Conservation (phyloP, 345 rosid genomes). For the Linum usitatissimum region DNA sequence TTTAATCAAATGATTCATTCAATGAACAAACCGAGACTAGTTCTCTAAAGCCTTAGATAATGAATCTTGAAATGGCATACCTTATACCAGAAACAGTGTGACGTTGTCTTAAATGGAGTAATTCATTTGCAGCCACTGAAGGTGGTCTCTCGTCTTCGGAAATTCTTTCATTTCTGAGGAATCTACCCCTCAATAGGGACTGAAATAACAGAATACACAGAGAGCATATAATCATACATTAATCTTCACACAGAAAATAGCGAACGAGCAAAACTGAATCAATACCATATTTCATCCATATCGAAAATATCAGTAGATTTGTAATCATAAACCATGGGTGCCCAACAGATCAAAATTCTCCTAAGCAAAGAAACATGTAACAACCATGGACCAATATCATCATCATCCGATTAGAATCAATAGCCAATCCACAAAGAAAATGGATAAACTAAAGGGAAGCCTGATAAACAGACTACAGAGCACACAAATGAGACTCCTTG, state of each 20-base stretch:
- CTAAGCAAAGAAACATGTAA: not conserved
- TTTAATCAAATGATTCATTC: not conserved
- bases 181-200: slow-evolving; percentile 95
- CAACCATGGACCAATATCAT: not conserved
- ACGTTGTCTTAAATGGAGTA: slow-evolving; percentile 76
- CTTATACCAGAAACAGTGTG: slow-evolving; percentile 92
- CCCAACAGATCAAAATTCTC: not conserved
- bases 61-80: slow-evolving; percentile 26
- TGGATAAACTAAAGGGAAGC: not conserved
- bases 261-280: not conserved
- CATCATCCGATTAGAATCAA: not conserved
- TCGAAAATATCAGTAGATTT: not conserved
- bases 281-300: not conserved
- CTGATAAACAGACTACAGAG: not conserved
- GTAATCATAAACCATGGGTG: not conserved
- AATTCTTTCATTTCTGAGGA: slow-evolving; percentile 77
- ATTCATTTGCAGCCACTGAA: slow-evolving; percentile 72
- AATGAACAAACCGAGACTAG: not conserved
- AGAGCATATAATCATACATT: not conserved
- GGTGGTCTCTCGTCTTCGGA: slow-evolving; percentile 68
- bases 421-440: not conserved
- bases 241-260: not conserved
- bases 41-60: slow-evolving; percentile 2
- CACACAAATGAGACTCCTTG: not conserved
- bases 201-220: slow-evolving; percentile 17